Evolutionary conservation across 2,329 filamentous ascomycete species (phyloP).

Genomic region (Colletotrichum euphorbiae): DNA sequence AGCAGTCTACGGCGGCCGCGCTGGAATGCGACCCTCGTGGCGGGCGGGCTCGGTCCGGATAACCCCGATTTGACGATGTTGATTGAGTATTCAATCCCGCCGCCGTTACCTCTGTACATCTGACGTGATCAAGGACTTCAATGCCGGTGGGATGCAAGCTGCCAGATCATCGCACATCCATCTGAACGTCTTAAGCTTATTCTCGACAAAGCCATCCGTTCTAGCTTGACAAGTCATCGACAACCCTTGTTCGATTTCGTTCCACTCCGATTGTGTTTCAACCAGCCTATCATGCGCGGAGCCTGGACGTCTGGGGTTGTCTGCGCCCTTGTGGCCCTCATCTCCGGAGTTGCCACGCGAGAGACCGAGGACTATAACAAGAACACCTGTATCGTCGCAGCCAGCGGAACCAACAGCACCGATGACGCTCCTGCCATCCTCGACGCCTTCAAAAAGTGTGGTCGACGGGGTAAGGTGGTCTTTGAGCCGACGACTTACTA

Average conservation of each 20-base stretch:
- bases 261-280: background rate
- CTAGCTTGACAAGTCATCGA: background rate
- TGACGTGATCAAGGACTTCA: background rate
- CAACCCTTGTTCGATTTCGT: background rate
- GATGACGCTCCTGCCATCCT: slow-evolving; percentile 49
- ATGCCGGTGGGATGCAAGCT: background rate
- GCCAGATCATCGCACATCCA: background rate
- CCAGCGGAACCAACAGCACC: slow-evolving; percentile 40
- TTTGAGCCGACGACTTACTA: slow-evolving; percentile 49
- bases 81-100: slow-evolving; percentile 14
- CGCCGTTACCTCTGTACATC: background rate
- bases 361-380: background rate
- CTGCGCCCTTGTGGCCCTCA: background rate
- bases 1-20: background rate
- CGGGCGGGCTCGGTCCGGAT: slow-evolving; percentile 10
- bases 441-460: slow-evolving; percentile 48
- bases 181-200: background rate
- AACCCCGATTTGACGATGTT: slow-evolving; percentile 30
- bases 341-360: background rate
- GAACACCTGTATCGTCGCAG: slow-evolving; percentile 46
- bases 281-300: background rate
- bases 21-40: background rate
- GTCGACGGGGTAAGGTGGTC: slow-evolving; percentile 45
- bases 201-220: background rate
- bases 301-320: background rate